Base-by-base conservation (phyloP, 1,139 yeast genomes). In the Citeromyces hawaiiensis region DNA sequence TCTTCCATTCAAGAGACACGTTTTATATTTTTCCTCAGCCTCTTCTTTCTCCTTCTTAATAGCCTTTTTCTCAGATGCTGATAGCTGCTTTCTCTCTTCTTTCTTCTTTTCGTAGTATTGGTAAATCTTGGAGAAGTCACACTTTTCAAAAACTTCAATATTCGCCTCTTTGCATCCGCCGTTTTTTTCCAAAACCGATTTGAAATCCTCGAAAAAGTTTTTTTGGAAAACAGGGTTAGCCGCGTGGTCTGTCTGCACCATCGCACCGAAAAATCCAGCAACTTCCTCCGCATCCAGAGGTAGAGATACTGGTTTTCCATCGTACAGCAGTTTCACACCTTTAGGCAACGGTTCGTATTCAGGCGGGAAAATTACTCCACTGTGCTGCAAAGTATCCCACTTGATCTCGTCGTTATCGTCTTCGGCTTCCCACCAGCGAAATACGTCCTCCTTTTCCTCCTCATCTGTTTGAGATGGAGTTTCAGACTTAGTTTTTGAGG, bases 331-430 rank as follows among this genome's bases (percentile, higher is more conserved):
- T 53, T 82, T 83, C 37, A 87, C 83, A 49, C 74, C 71, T n/a
- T 74, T 64, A 0, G 97, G 97, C 35, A 91, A 61, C 9, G 93
- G 88, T 53, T 81, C 87, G 58, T 91, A 88, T 8, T 76, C 81
- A 1, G 97, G 96, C 2, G 98, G 97, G 52, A 91, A 88, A 38
- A 88, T 61, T 9, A 91, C 96, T 49, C 97, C 98, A 50, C 73
- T 78, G 56, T 91, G 97, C 45, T 76, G 86, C 41, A 91, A 63
- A 2, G 88, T 70, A 35, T 74, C 79, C 98, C 97, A 91, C 55
- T 86, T 85, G 43, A 79, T 68, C 38, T 80, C 74, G 14, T 81
- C 91, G 52, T 86, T 87, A 36, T 68, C 56, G 40, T 79, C 78
- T 38, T 76, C 74, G 39, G 72, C 78, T 58, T 85, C 94, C 96